Percentiles rank a stretch among this genome's conserved stretches.
These are phyloP conservation scores for Senna siamea DNA, from an alignment of 306 rosid species.

Conservation along the genomic window DNA sequence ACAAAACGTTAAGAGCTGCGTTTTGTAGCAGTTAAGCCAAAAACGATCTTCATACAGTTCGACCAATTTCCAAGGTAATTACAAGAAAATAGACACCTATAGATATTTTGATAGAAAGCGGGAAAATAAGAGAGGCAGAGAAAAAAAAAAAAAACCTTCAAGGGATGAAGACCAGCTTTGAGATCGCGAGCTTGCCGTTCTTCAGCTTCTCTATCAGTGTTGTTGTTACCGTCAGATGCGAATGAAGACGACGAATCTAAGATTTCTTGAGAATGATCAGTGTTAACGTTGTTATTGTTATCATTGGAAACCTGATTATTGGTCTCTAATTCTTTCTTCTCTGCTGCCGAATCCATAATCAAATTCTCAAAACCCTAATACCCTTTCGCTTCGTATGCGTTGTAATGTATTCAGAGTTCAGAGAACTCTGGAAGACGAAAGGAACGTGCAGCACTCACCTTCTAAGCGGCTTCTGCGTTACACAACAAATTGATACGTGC, in stretches of 20 bases:
- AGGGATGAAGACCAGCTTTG: constrained; percentile 56
- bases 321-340: constrained; percentile 41
- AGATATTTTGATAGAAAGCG: neutral
- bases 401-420: neutral
- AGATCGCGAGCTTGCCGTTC: constrained; percentile 52
- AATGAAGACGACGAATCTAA: constrained; percentile 36
- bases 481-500: too few relatives aligned
- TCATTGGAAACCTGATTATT: constrained; percentile 1
- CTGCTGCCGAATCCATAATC: constrained; percentile 41
- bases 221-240: constrained; percentile 33
- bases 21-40: too few relatives aligned
- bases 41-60: neutral
- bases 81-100: neutral
- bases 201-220: constrained; percentile 43
- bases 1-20: neutral
- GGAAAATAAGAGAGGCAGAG: neutral
- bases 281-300: neutral
- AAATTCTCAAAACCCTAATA: constrained; percentile 40
- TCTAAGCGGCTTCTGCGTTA: neutral
- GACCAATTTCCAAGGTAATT: neutral
- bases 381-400: neutral
- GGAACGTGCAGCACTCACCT: neutral
- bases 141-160: constrained; percentile 33
- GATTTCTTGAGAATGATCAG: constrained; percentile 26
- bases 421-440: neutral